These are phyloP conservation scores for Hyphochytrium catenoides DNA, from an alignment of 352 stramenopile genomes.

Conservation along the genomic window DNA sequence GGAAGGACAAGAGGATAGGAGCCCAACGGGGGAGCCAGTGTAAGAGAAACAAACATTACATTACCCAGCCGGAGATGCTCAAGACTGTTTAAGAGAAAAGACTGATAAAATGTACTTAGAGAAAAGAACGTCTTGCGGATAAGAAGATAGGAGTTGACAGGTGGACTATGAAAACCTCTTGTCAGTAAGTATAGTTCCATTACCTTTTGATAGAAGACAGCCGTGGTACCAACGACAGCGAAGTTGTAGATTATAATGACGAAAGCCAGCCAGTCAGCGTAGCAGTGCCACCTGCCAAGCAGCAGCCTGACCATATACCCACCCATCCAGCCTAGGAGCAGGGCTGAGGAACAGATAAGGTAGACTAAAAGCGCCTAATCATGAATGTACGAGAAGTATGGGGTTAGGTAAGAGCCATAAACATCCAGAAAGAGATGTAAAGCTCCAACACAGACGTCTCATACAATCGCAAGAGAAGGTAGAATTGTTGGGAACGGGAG, in stretches of 20 bases:
- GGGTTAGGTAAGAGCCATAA: no score
- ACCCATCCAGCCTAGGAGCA: constrained; percentile 33
- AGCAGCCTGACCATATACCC: constrained; percentile 40
- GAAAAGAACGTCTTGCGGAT: neutral
- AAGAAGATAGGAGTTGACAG: no score
- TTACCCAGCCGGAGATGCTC: constrained; percentile 33
- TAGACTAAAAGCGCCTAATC: constrained; percentile 38
- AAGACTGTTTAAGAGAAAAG: neutral
- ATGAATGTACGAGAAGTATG: no score
- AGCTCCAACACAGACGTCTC: neutral
- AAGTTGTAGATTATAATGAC: constrained; percentile 68
- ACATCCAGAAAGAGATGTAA: neutral
- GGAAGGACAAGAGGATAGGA: no score
- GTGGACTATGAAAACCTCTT: no score
- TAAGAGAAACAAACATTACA: no score
- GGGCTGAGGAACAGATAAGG: constrained; percentile 38
- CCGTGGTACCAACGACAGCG: constrained; percentile 42
- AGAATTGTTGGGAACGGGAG: no score
- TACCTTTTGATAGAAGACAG: constrained; percentile 59
- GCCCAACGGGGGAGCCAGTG: no score
- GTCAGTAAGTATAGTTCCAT: no score
- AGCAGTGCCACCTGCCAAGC: constrained; percentile 16
- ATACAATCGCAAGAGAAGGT: no score
- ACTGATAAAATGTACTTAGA: neutral
- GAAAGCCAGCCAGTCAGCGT: constrained; percentile 32